Evolutionary conservation across 1,284 basidiomycete genomes (phyloP).

Genomic region (Pyrrhoderma lamaoense): DNA sequence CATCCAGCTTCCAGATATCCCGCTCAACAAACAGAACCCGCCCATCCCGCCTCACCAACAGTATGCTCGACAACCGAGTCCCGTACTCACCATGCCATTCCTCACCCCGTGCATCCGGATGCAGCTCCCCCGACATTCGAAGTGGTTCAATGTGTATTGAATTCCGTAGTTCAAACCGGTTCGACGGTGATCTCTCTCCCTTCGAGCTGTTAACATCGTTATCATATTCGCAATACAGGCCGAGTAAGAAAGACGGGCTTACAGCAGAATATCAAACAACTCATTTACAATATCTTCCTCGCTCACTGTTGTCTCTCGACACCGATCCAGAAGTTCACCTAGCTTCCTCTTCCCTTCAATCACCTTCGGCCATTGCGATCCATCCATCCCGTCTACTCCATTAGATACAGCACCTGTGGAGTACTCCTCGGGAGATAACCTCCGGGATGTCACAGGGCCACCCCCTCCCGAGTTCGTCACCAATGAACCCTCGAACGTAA

Average conservation of each 20-base stretch:
- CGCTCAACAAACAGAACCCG: slow-evolving; percentile 61
- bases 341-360: slow-evolving; percentile 45
- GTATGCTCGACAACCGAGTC: slow-evolving; percentile 66
- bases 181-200: slow-evolving; percentile 5
- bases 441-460: slow-evolving; percentile 45
- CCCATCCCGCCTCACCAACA: slow-evolving; percentile 57
- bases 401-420: slow-evolving; percentile 60
- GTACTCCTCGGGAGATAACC: slow-evolving; percentile 42
- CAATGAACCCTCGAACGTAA: slow-evolving; percentile 44
- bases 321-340: slow-evolving; percentile 29
- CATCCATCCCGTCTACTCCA: slow-evolving; percentile 53
- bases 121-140: neutral
- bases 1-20: slow-evolving; percentile 47
- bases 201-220: neutral
- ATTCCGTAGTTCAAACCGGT: slow-evolving; percentile 12
- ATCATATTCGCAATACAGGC: neutral
- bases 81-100: slow-evolving; percentile 37
- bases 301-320: neutral
- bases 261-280: slow-evolving; percentile 62
- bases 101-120: slow-evolving; percentile 8
- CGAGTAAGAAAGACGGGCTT: neutral
- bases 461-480: slow-evolving; percentile 67
- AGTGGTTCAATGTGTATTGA: slow-evolving; percentile 14
- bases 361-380: slow-evolving; percentile 65
- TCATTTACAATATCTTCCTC: slow-evolving; percentile 47